These are phyloP conservation scores for Diddensiella santjacobensis DNA, from an alignment of 805 yeast species.

Conservation along the genomic window DNA sequence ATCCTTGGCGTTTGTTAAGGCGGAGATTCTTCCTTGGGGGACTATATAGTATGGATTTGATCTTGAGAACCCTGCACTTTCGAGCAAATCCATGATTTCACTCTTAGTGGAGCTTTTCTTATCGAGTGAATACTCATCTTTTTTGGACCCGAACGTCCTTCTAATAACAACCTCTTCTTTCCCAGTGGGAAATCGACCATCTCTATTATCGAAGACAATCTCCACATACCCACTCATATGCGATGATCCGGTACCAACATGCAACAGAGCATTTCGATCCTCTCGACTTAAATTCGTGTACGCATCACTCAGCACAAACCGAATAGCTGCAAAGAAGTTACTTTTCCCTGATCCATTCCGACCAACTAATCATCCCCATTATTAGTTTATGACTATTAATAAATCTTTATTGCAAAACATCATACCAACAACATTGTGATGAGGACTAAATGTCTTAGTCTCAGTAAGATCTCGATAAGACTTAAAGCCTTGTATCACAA, in stretches of 20 bases:
- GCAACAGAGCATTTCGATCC: constrained; percentile 81
- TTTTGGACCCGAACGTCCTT: constrained; percentile 89
- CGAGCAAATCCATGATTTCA: constrained; percentile 77
- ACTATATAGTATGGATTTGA: constrained; percentile 93
- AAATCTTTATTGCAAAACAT: background rate
- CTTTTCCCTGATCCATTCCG: constrained; percentile 97
- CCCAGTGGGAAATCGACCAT: constrained; percentile 66
- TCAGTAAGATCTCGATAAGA: constrained; percentile 83
- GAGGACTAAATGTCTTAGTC: constrained; percentile 72
- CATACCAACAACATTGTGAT: constrained; percentile 68
- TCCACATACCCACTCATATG: constrained; percentile 93
- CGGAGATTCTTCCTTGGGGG: constrained; percentile 91
- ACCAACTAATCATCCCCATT: constrained; percentile 46
- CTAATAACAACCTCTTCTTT: constrained; percentile 68
- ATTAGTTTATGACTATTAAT: too few relatives aligned
- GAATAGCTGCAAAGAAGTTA: constrained; percentile 83
- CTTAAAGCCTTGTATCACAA: constrained; percentile 87
- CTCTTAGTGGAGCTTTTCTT: constrained; percentile 72
- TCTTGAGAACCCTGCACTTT: constrained; percentile 87
- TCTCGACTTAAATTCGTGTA: constrained; percentile 79
- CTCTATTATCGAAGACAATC: constrained; percentile 77
- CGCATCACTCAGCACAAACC: constrained; percentile 89
- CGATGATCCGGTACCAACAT: constrained; percentile 74
- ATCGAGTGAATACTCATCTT: constrained; percentile 86
- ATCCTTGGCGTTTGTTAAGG: constrained; percentile 85